Percentiles rank a stretch among this genome's conserved stretches.
Conservation (phyloP, 2,329 filamentous ascomycete genomes). For the Fusarium subglutinans region DNA sequence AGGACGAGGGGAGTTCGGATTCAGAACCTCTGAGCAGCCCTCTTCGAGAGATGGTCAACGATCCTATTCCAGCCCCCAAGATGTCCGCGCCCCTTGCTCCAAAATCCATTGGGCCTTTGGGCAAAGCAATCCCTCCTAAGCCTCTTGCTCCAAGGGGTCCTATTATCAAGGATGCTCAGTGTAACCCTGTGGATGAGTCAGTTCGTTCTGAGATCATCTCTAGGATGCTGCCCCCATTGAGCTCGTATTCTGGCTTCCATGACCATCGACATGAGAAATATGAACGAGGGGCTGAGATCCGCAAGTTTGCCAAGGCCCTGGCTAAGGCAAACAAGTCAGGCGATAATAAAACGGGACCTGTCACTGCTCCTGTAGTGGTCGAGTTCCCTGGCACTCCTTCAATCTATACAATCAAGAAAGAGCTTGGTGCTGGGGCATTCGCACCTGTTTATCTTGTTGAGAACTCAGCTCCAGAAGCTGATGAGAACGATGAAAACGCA, state of each 20-base stretch:
- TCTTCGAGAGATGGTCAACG: constrained; percentile 70
- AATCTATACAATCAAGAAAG: constrained; percentile 81
- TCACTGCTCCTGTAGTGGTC: constrained; percentile 70
- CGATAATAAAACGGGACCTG: constrained; percentile 72
- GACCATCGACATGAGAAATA: constrained; percentile 73
- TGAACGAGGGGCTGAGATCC: constrained; percentile 78
- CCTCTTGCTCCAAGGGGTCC: constrained; percentile 67
- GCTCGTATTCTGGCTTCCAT: constrained; percentile 80
- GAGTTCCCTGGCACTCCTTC: constrained; percentile 71
- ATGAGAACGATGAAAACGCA: constrained; percentile 56
- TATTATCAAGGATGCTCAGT: constrained; percentile 83
- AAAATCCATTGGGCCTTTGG: constrained; percentile 50
- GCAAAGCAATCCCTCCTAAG: constrained; percentile 49
- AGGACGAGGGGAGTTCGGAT: constrained; percentile 47
- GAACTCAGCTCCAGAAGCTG: constrained; percentile 64
- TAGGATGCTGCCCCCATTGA: constrained; percentile 76
- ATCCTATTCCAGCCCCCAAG: constrained; percentile 57
- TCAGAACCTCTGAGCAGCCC: constrained; percentile 73
- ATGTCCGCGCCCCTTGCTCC: constrained; percentile 61
- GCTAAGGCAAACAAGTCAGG: constrained; percentile 64
- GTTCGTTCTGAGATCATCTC: constrained; percentile 79
- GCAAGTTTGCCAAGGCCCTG: constrained; percentile 78
- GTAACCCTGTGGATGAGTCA: constrained; percentile 86
- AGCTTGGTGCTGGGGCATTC: constrained; percentile 93
- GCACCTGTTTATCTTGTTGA: constrained; percentile 95